Evolutionary conservation across 2,329 filamentous ascomycete species (phyloP), one percentile per base, ranked within the genome.

Genomic region (Xylaria sp.): DNA sequence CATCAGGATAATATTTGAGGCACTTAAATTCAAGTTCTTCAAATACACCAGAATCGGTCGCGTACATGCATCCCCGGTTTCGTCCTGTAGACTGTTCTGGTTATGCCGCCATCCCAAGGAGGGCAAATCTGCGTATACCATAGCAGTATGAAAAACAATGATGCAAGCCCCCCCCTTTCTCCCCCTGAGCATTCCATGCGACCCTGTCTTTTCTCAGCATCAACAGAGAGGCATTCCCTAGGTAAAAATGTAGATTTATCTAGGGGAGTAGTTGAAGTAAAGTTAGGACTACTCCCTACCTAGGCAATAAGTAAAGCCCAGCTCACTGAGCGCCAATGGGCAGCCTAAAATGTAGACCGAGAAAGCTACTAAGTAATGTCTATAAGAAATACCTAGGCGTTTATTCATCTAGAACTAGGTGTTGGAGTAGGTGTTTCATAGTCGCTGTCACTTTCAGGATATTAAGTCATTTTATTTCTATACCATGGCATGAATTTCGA

Each of bases 21-120:
- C 25, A 58, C 33, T 39, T 12, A 48, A 52, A 23, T 63, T 56
- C 25, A 41, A 65, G 64, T 60, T 59, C 33, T 15, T 36, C 23
- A 39, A 15, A 51, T 55, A 43, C 36, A 15, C n/a, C 9, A 3
- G 10, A 58, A 36, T 41, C 23, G 28, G 20, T 8, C 51, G 39
- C 28, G 12, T 1, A 15, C 20, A 60, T 25, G 28, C 28, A 28
- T 2, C 10, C 10, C n/a, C 33, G 18, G 55, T 18, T 33, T 18
- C 13, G 31, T 43, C 13, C 25, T 23, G n/a, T 41, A 31, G 25
- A 7, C 20, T 41, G 25, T 15, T 57, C 23, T 5, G 15, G 2
- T 56, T 13, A 10, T 60, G 10, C 28, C 23, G n/a, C 13, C 10
- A 23, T 20, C n/a, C n/a, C n/a, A 12, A 46, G n/a, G 36, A 20